A percentile compares a stretch with the other conserved stretches of the same genome.
Conservation (phyloP, 2,329 filamentous ascomycete genomes). For the Colletotrichum musicola region DNA sequence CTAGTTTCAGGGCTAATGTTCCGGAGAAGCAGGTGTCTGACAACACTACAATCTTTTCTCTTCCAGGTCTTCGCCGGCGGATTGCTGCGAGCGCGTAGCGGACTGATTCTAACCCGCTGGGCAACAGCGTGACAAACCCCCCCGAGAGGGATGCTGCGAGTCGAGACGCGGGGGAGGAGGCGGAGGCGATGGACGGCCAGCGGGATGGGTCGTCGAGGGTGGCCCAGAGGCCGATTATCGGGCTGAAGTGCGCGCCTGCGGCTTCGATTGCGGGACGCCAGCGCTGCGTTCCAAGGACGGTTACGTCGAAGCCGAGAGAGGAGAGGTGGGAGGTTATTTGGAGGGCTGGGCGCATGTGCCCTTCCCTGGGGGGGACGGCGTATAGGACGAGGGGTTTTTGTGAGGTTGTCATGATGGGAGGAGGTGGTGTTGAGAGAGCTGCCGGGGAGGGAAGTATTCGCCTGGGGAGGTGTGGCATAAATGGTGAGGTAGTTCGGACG, state of each 20-base stretch:
- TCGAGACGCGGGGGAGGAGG: background rate
- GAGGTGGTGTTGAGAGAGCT: background rate
- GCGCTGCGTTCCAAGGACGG: conserved; percentile 4
- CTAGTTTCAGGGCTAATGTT: conserved; percentile 6
- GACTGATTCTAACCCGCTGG: conserved; percentile 21
- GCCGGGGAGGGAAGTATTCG: background rate
- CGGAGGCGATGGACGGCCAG: conserved; percentile 16
- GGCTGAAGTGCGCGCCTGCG: conserved; percentile 14
- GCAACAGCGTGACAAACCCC: conserved; percentile 12
- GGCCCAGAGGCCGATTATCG: conserved; percentile 27
- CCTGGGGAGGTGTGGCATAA: background rate
- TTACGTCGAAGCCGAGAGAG: conserved; percentile 20
- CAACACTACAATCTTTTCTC: background rate
- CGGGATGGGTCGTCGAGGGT: conserved; percentile 22
- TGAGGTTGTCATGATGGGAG: background rate
- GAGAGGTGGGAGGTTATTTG: conserved; percentile 16
- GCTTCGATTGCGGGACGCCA: conserved; percentile 14
- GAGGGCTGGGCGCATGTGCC: conserved; percentile 29
- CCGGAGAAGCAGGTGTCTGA: conserved; percentile 31
- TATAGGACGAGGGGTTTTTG: conserved; percentile 2
- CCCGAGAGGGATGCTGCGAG: conserved; percentile 26
- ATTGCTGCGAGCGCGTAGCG: conserved; percentile 19
- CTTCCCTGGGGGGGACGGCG: conserved; percentile 18
- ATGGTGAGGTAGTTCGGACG: background rate
- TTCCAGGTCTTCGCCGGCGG: background rate